Percentiles rank a stretch among this genome's conserved stretches.
phyloP scores from a whole-genome alignment of 495 filamentous ascomycete genomes.

The Xylaria flabelliformis region DNA sequence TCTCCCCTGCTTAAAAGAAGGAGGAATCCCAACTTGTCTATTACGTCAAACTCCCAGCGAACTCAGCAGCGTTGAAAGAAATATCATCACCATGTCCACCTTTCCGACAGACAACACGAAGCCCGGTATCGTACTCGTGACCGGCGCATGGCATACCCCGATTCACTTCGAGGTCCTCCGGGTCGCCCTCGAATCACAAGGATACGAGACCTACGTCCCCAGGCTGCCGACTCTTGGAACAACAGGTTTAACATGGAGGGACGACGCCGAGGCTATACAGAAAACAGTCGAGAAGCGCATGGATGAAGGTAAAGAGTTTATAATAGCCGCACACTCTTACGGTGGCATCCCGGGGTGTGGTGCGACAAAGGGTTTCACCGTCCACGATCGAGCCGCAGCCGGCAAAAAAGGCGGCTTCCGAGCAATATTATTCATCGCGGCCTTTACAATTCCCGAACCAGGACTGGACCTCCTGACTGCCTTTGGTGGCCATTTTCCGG shows the following conservation, averaged over 20 bases:
- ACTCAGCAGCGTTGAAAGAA: too few species aligned
- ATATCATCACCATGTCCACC: background rate
- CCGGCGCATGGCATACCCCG: constrained; percentile 25
- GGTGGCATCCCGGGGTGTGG: constrained; percentile 35
- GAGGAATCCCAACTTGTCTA: background rate
- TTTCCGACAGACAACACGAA: constrained; percentile 1
- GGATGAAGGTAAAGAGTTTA: constrained; percentile 38
- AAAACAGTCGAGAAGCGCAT: constrained; percentile 33
- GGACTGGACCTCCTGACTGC: constrained; percentile 22
- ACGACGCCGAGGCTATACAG: constrained; percentile 34
- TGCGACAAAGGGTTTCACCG: constrained; percentile 33
- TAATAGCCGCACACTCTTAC: constrained; percentile 39
- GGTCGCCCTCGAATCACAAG: constrained; percentile 24
- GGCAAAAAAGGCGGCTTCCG: constrained; percentile 44
- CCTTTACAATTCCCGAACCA: constrained; percentile 18
- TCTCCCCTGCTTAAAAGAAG: background rate
- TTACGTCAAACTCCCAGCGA: background rate
- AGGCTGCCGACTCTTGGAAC: constrained; percentile 14
- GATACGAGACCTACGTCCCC: constrained; percentile 28
- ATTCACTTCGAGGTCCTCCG: constrained; percentile 26
- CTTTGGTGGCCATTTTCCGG: constrained; percentile 22
- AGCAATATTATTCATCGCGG: constrained; percentile 44
- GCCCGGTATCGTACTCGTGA: constrained; percentile 24
- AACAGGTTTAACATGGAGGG: constrained; percentile 30
- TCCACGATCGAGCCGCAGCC: constrained; percentile 36